These are phyloP conservation scores for Suhomyces sp. DNA, from an alignment of 805 yeast species.

Conservation along the genomic window DNA sequence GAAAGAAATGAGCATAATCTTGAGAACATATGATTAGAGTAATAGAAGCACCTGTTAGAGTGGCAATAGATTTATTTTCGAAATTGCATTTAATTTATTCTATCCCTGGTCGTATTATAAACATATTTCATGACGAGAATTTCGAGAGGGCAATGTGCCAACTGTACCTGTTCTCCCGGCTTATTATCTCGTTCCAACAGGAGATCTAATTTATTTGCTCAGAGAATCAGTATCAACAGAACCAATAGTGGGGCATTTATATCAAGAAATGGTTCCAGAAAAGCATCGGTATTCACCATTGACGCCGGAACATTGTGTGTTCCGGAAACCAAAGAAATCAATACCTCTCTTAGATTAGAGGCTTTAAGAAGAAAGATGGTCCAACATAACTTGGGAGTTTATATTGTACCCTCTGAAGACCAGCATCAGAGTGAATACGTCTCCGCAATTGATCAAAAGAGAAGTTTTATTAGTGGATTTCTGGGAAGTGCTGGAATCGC, in stretches of 20 bases:
- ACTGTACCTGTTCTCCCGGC: slow-evolving; percentile 86
- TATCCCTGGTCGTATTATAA: background rate
- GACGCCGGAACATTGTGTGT: slow-evolving; percentile 42
- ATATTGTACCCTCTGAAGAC: slow-evolving; percentile 60
- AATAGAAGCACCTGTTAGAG: background rate
- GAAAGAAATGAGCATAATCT: background rate
- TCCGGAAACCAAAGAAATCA: slow-evolving; percentile 46
- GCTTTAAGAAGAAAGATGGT: slow-evolving; percentile 38
- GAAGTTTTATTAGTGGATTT: slow-evolving; percentile 58
- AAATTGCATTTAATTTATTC: background rate
- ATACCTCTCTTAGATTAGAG: slow-evolving; percentile 42
- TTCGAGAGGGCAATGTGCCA: slow-evolving; percentile 51
- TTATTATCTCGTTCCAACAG: slow-evolving; percentile 64
- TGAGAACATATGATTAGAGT: background rate
- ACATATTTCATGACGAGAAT: slow-evolving; percentile 23
- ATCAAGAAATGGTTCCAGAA: slow-evolving; percentile 31
- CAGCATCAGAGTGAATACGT: slow-evolving; percentile 65
- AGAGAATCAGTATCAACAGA: slow-evolving; percentile 25
- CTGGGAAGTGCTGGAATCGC: slow-evolving; percentile 64
- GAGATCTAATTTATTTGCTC: slow-evolving; percentile 53
- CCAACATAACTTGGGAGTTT: slow-evolving; percentile 46
- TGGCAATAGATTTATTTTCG: background rate
- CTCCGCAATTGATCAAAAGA: slow-evolving; percentile 50
- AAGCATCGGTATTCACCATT: slow-evolving; percentile 41
- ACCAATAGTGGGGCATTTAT: slow-evolving; percentile 17